phyloP scores from a whole-genome alignment of 805 yeast genomes.

The Lipomyces yamanashiensis region DNA sequence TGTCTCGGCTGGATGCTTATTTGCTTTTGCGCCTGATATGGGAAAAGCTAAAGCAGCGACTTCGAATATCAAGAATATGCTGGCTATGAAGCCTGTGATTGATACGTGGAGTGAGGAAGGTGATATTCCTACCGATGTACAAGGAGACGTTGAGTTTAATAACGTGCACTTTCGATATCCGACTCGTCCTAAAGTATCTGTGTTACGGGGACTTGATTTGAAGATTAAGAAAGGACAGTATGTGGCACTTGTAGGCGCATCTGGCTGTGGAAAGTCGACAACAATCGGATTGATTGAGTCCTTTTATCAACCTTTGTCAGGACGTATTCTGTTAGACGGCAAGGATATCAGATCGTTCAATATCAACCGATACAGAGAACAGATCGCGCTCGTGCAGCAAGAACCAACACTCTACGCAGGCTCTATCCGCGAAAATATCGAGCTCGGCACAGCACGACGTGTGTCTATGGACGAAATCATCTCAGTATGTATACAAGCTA shows the following conservation, averaged over 20 bases:
- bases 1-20: conserved; percentile 48
- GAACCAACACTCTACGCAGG: conserved; percentile 65
- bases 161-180: conserved; percentile 71
- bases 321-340: conserved; percentile 59
- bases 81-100: conserved; percentile 44
- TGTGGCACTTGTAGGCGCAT: conserved; percentile 71
- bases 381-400: conserved; percentile 65
- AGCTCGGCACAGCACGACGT: conserved; percentile 52
- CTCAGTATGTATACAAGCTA: conserved; percentile 57
- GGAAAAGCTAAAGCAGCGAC: conserved; percentile 49
- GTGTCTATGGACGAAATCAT: conserved; percentile 53
- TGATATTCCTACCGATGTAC: conserved; percentile 40
- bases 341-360: conserved; percentile 54
- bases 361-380: conserved; percentile 54
- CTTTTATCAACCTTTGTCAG: conserved; percentile 56
- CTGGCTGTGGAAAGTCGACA: conserved; percentile 67
- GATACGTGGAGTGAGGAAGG: conserved; percentile 45
- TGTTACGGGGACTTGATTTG: conserved; percentile 57
- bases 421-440: conserved; percentile 58
- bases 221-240: conserved; percentile 55
- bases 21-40: conserved; percentile 50
- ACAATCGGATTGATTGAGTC: conserved; percentile 59
- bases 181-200: conserved; percentile 56
- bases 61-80: conserved; percentile 42
- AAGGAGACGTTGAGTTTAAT: conserved; percentile 59